Evolutionary conservation across 2,329 filamentous ascomycete genomes (phyloP).

Genomic region (Aspergillus tubingensis): DNA sequence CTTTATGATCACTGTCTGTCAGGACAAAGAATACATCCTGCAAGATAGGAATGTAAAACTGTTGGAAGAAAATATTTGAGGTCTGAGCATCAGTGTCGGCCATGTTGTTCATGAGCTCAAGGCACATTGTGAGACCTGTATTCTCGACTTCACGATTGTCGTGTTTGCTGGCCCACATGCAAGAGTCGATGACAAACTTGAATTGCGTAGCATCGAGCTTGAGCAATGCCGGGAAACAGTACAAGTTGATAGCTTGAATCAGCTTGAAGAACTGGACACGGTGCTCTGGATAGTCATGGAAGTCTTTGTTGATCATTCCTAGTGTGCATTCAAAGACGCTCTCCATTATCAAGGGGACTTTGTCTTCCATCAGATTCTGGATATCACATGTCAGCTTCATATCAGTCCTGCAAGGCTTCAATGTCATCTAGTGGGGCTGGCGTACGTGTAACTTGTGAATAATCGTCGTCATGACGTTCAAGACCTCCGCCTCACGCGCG

Average conservation of each 20-base stretch:
- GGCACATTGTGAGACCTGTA: conserved; percentile 95
- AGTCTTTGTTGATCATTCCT: conserved; percentile 99
- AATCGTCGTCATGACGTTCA: conserved; percentile 97
- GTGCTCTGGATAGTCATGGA: conserved; percentile 97
- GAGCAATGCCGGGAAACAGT: conserved; percentile 92
- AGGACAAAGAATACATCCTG: conserved; percentile 99
- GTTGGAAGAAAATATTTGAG: conserved; percentile 94
- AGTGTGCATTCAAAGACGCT: conserved; percentile 98
- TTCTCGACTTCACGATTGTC: conserved; percentile 98
- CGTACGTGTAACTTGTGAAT: conserved; percentile 94
- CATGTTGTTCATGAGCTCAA: conserved; percentile 97
- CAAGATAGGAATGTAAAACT: conserved; percentile 92
- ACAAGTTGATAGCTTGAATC: conserved; percentile 89
- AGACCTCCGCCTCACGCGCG: conserved; percentile 91
- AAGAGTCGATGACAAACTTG: conserved; percentile 99
- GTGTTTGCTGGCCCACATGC: conserved; percentile 99
- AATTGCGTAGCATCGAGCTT: conserved; percentile 95
- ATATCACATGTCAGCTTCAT: not conserved
- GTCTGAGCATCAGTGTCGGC: conserved; percentile 84
- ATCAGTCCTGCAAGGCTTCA: not conserved
- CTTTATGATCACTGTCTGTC: conserved; percentile 97
- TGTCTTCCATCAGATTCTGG: conserved; percentile 93
- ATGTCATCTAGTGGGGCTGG: conserved; percentile 28
- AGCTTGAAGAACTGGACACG: conserved; percentile 99
- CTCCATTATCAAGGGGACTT: conserved; percentile 96